Conservation (phyloP, 2,329 filamentous ascomycete genomes). For the Aurifilum marmelostoma region DNA sequence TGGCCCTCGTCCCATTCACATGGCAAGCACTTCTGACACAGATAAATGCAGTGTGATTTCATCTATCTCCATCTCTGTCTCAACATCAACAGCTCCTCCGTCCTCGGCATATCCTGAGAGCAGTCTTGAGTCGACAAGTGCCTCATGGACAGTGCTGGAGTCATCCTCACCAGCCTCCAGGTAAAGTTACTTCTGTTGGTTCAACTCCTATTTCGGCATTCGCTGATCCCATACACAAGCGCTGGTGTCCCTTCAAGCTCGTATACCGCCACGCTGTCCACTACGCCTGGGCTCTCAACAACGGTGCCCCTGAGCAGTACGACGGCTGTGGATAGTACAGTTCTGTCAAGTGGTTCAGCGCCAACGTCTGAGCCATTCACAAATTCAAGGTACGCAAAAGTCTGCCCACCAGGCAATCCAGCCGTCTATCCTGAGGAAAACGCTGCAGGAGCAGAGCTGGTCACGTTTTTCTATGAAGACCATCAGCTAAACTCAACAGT, state of each 20-base stretch:
- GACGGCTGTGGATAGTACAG: conserved; percentile 10
- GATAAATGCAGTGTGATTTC: not conserved
- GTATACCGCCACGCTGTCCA: not conserved
- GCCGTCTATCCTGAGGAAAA: no score
- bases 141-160: not conserved
- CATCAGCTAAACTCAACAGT: conserved; percentile 8
- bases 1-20: not conserved
- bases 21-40: not conserved
- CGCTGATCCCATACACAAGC: conserved; percentile 9
- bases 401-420: not conserved
- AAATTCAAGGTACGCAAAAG: conserved; percentile 22
- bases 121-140: not conserved
- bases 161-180: conserved; percentile 12
- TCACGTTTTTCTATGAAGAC: not conserved
- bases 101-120: conserved; percentile 2
- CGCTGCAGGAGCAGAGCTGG: no score
- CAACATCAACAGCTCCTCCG: not conserved
- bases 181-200: not conserved
- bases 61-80: not conserved
- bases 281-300: conserved; percentile 6
- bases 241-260: not conserved
- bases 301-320: not conserved
- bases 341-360: conserved; percentile 28
- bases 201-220: not conserved
- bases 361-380: conserved; percentile 24